Evolutionary conservation across 495 filamentous ascomycete species (phyloP).

Genomic region (Xylaria cubensis): DNA sequence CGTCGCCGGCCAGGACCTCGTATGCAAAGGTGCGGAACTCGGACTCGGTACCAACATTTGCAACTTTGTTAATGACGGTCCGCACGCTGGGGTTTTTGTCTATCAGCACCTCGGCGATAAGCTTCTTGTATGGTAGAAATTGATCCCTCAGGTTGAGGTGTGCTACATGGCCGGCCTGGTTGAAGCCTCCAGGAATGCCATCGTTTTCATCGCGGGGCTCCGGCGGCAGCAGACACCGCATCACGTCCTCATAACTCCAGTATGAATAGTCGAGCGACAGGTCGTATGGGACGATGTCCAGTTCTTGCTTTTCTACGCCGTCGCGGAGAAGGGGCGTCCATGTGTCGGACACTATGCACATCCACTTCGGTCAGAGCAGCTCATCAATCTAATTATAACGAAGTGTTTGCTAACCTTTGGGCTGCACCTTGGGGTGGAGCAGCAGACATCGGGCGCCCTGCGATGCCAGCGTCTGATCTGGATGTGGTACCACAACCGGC

Average conservation of each 20-base stretch:
- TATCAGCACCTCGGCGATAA: conserved; percentile 82
- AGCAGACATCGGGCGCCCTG: conserved; percentile 74
- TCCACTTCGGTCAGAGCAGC: conserved; percentile 25
- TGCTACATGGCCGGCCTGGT: conserved; percentile 85
- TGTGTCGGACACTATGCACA: conserved; percentile 68
- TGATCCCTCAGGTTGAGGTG: conserved; percentile 88
- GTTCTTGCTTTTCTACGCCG: conserved; percentile 67
- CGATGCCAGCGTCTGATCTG: conserved; percentile 58
- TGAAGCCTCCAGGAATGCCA: conserved; percentile 87
- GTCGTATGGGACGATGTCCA: conserved; percentile 75
- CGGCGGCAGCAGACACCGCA: conserved; percentile 75
- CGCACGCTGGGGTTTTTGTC: conserved; percentile 82
- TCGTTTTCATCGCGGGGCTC: conserved; percentile 61
- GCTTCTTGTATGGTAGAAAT: conserved; percentile 79
- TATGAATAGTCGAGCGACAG: conserved; percentile 80
- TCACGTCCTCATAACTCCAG: conserved; percentile 87
- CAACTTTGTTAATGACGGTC: conserved; percentile 95
- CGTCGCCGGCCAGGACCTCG: conserved; percentile 83
- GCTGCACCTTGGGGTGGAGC: conserved; percentile 70
- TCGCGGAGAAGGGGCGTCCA: conserved; percentile 74
- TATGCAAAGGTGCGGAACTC: conserved; percentile 92
- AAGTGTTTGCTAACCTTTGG: conserved; percentile 60
- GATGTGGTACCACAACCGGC: conserved; percentile 61
- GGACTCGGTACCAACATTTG: conserved; percentile 82
- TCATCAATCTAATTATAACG: conserved; percentile 16